Base-by-base conservation (phyloP, 306 rosid species). In the Rosa multiflora region DNA sequence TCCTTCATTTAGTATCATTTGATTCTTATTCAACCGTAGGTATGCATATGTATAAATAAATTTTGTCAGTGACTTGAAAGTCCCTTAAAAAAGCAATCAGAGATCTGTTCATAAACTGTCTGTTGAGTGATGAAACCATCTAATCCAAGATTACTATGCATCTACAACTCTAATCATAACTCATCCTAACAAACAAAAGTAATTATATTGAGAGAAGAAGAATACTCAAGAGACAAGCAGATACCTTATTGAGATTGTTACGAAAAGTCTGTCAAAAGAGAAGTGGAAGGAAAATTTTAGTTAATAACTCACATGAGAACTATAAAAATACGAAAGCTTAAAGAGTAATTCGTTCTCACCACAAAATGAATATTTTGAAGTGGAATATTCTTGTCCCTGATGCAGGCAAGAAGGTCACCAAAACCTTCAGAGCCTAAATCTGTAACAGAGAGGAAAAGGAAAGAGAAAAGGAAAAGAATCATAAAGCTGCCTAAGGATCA, bases 361-460 rank as follows among this genome's bases (percentile, higher is more conserved):
- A 93, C 99, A 86, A 95, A 95, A 87, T 95, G 99, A 82, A 95
- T 93, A 82, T 91, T 93, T 67, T 94, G 96, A 82, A 95, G 97
- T 3, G 91, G 94, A 78, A 91, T 82, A 61, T 80, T 88, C 84
- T 91, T 95, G 89, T 82, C 92, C 85, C 99, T 87, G 72, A 92
- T 88, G 91, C 97, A 95, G 76, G 86, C 84, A 85, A 95, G 97
- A 81, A 95, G 96, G 77, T 95, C 93, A 6, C 97, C 98, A 83
- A 90, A 95, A 70, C 97, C 97, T 79, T 86, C 90, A 74, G 98
- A 95, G 59, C 98, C 99, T 64, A 95, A 76, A 74, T 93, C 99
- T 95, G 91, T 67, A 70, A 80, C 61, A 55, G 69, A 81, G 29
- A 46, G 76, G 74, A 78, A 52, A 37, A 78, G 76, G 75, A 52